Evolutionary conservation across 441 rosid genomes (phyloP), one percentile per base, ranked within the genome.

Genomic region (Eutrema salsugineum): DNA sequence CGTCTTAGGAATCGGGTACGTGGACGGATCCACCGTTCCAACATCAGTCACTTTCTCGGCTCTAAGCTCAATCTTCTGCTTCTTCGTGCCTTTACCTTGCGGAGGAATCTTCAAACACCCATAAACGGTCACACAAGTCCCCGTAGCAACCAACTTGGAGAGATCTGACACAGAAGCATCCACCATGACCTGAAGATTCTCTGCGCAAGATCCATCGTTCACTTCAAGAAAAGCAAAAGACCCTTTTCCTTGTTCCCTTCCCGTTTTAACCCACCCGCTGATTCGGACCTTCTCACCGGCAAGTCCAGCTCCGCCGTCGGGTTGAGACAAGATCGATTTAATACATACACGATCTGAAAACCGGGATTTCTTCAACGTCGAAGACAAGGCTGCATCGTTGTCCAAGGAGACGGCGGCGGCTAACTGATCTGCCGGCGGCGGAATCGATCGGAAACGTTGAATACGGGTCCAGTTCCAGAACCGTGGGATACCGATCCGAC

Each of bases 141-240:
- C 98, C 3, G 98, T 90, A 0, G 77, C 83, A 19, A 92, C 85
- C 17, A 94, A 80, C 62, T 77, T 75, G 35, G 85, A 70, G 39
- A 94, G 82, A 79, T 90, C 88, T 1, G 89, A 83, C 2, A 88
- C 83, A 27, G 84, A 79, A 2, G 85, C 76, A 8, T 85, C 91
- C 61, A 92, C 87, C 11, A 90, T 92, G 59, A 94, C 98, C 83
- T 90, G 98, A 14, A 94, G 85, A 77, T 89, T 89, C 36, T 89
- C 91, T 12, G 97, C 84, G 58, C 97, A 92, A 6, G 99, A 86
- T 28, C 99, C 99, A 17, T 94, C 98, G 67, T 84, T 94, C 28
- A 92, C 69, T 78, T 89, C 98, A 71, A 94, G 80, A 72, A 94
- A 92, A 0, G 99, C 97, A 43, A 94, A 92, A 0, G 84, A 32